Percentiles rank a stretch among this genome's conserved stretches.
Evolutionary conservation across 345 rosid genomes (phyloP).

Genomic region (Syzygium grande): DNA sequence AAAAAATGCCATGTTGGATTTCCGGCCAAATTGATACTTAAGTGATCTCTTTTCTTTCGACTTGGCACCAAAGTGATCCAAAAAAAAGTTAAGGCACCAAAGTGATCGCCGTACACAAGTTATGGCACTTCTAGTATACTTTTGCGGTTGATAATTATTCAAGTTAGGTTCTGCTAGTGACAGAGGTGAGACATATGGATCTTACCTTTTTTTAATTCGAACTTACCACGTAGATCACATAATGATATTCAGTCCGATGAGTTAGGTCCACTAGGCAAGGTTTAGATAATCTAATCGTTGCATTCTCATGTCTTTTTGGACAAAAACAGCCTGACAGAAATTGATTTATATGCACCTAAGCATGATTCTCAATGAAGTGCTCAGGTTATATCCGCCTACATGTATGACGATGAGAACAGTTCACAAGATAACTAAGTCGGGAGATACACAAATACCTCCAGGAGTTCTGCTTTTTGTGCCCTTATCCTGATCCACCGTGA

Average conservation of each 20-base stretch:
- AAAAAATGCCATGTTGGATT: too few relatives aligned
- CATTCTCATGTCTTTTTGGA: background rate
- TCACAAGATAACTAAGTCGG: background rate
- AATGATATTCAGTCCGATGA: background rate
- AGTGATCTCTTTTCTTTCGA: too few relatives aligned
- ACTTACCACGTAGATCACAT: background rate
- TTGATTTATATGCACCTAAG: background rate
- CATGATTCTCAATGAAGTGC: background rate
- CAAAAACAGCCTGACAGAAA: background rate
- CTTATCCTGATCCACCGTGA: background rate
- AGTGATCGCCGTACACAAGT: too few relatives aligned
- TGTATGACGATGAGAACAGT: background rate
- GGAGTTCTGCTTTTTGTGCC: background rate
- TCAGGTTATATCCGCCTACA: background rate
- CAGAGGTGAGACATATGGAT: background rate
- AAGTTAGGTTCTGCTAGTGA: background rate
- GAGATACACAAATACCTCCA: background rate
- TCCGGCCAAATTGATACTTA: too few relatives aligned
- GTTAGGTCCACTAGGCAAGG: background rate
- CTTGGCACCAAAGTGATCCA: too few relatives aligned
- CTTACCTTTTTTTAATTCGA: background rate
- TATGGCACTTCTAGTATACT: too few relatives aligned
- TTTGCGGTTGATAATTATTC: too few relatives aligned
- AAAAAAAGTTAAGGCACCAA: too few relatives aligned
- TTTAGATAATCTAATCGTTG: background rate